Evolutionary conservation across 1,139 yeast species (phyloP).

Genomic region (Sporopachydermia cereana): DNA sequence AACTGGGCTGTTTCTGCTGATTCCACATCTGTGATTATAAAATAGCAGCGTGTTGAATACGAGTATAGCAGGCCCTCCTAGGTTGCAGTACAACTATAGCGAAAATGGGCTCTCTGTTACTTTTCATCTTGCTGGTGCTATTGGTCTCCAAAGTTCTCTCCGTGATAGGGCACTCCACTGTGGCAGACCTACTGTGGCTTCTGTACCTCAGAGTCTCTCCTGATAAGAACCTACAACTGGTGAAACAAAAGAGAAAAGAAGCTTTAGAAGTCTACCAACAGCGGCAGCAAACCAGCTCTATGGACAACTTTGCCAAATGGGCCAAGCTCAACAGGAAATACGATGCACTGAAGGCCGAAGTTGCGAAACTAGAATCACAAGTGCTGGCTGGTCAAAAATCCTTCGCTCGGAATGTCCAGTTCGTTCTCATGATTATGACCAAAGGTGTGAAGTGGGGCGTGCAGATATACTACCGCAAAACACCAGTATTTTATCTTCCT

Average conservation of each 20-base stretch:
- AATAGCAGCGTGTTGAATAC: no score
- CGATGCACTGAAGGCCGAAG: slow-evolving; percentile 45
- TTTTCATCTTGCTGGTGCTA: slow-evolving; percentile 13
- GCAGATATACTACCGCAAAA: slow-evolving; percentile 45
- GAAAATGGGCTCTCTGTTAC: neutral
- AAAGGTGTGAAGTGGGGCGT: slow-evolving; percentile 32
- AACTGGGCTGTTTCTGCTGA: no score
- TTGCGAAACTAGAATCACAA: slow-evolving; percentile 31
- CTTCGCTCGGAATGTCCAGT: slow-evolving; percentile 24
- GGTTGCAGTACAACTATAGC: no score
- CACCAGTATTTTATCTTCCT: slow-evolving; percentile 52
- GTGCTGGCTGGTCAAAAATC: slow-evolving; percentile 28
- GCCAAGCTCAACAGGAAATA: slow-evolving; percentile 73
- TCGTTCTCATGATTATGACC: slow-evolving; percentile 20
- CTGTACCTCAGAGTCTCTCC: slow-evolving; percentile 28
- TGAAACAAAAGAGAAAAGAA: slow-evolving; percentile 33
- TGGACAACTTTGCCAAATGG: slow-evolving; percentile 94
- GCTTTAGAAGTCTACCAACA: slow-evolving; percentile 38
- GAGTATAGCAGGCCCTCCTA: no score
- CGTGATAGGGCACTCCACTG: slow-evolving; percentile 18
- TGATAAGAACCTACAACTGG: slow-evolving; percentile 24
- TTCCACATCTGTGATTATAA: no score
- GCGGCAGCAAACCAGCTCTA: slow-evolving; percentile 62
- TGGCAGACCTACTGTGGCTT: slow-evolving; percentile 27
- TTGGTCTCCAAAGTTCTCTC: slow-evolving; percentile 14